A percentile compares a stretch with the other conserved stretches of the same genome.
Evolutionary conservation across 2,329 filamentous ascomycete genomes (phyloP).

Genomic region (Nemania abortiva): DNA sequence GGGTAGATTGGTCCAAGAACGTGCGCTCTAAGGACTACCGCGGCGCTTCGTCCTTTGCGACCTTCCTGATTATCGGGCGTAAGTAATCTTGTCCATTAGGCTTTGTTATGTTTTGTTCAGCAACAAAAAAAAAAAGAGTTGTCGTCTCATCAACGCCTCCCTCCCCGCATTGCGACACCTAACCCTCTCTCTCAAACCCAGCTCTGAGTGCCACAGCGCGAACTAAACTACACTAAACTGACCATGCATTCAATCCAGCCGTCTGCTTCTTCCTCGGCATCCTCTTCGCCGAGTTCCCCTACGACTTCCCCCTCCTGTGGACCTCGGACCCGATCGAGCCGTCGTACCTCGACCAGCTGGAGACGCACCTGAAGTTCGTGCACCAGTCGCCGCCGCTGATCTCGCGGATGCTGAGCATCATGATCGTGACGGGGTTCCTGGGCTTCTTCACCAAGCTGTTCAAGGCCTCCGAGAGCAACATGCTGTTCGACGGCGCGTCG

Average conservation of each 20-base stretch:
- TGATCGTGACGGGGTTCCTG: constrained; percentile 85
- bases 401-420: constrained; percentile 92
- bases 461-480: constrained; percentile 91
- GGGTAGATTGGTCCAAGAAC: constrained; percentile 68
- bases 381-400: constrained; percentile 93
- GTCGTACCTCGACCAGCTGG: constrained; percentile 84
- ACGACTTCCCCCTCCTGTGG: constrained; percentile 93
- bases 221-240: constrained; percentile 1
- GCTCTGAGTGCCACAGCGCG: neutral
- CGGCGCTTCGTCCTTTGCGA: constrained; percentile 83
- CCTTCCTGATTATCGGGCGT: constrained; percentile 97
- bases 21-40: constrained; percentile 68
- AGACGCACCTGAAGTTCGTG: constrained; percentile 90
- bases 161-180: constrained; percentile 19
- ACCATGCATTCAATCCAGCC: constrained; percentile 60
- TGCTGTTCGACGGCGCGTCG: constrained; percentile 90
- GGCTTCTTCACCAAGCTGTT: constrained; percentile 96
- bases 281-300: constrained; percentile 95
- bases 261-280: constrained; percentile 98
- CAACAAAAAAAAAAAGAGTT: too few relatives aligned
- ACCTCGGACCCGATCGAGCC: constrained; percentile 73
- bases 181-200: neutral
- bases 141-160: neutral
- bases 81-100: constrained; percentile 57
- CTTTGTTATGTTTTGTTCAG: neutral